Conservation (phyloP, 176 grass and related monocot genomes). For the Ampelocalamus luodianensis region DNA sequence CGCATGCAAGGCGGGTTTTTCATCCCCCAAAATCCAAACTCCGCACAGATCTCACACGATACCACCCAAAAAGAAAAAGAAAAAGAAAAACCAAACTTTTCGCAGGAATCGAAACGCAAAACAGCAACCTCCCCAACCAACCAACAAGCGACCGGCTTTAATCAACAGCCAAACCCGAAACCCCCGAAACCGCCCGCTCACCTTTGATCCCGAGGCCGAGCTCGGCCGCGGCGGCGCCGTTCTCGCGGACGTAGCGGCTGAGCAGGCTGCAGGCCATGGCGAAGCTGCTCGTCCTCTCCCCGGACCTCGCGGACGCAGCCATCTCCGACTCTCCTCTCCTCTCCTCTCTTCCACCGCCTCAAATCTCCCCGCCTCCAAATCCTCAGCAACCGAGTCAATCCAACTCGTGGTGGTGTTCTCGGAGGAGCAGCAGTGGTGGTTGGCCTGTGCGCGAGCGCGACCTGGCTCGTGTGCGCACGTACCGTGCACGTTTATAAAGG, state of each 20-base stretch:
- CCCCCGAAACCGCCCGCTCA: slow-evolving; percentile 23
- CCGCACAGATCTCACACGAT: slow-evolving; percentile 44
- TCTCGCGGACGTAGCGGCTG: slow-evolving; percentile 88
- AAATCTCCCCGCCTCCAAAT: slow-evolving; percentile 20
- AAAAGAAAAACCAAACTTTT: neutral
- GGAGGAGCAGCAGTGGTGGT: neutral
- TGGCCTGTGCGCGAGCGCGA: neutral
- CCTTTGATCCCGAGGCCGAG: slow-evolving; percentile 78
- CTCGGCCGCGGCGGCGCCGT: slow-evolving; percentile 68
- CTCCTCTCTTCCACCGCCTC: slow-evolving; percentile 21
- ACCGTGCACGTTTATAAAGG: neutral
- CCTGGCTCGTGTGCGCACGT: neutral
- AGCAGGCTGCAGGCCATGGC: slow-evolving; percentile 83
- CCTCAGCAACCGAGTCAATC: neutral
- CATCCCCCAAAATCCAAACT: neutral
- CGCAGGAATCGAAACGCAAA: neutral
- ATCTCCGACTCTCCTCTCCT: slow-evolving; percentile 43
- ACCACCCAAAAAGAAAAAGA: too few relatives aligned
- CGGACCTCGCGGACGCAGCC: slow-evolving; percentile 59
- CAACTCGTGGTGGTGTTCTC: neutral
- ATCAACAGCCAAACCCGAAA: neutral
- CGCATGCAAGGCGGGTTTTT: neutral
- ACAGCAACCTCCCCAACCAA: neutral
- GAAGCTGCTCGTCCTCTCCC: slow-evolving; percentile 81
- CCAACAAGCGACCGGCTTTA: neutral